Conservation (phyloP, 345 rosid genomes). For the Citrus unshiu region DNA sequence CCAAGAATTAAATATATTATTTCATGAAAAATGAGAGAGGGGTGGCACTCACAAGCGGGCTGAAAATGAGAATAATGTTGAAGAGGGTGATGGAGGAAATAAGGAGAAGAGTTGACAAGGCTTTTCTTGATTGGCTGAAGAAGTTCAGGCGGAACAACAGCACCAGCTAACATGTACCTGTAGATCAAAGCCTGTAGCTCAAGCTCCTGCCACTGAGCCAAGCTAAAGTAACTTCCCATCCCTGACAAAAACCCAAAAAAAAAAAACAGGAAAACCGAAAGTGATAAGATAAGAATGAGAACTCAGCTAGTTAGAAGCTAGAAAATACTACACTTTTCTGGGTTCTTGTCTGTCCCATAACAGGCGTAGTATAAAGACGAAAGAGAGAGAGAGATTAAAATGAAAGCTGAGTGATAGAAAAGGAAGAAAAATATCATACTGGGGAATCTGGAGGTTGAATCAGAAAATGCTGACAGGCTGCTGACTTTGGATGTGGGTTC, state of each 20-base stretch:
- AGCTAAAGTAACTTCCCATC: slow-evolving; percentile 78
- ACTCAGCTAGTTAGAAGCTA: background rate
- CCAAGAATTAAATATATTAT: no score
- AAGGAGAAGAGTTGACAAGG: slow-evolving; percentile 56
- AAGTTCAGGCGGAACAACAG: slow-evolving; percentile 82
- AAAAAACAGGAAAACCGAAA: background rate
- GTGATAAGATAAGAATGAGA: background rate
- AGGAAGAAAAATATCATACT: slow-evolving; percentile 33
- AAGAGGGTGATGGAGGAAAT: slow-evolving; percentile 57
- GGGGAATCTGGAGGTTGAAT: slow-evolving; percentile 47
- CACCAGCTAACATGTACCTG: slow-evolving; percentile 88
- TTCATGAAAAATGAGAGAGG: background rate
- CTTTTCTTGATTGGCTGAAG: slow-evolving; percentile 85
- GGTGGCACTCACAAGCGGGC: slow-evolving; percentile 61
- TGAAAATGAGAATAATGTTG: slow-evolving; percentile 57
- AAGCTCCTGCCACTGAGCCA: slow-evolving; percentile 88
- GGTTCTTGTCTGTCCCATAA: background rate
- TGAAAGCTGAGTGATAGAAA: background rate
- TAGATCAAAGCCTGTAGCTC: slow-evolving; percentile 95
- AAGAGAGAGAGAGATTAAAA: background rate
- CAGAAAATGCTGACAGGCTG: slow-evolving; percentile 50
- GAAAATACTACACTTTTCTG: background rate
- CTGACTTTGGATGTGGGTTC: slow-evolving; percentile 48
- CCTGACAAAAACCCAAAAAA: slow-evolving; percentile 29
- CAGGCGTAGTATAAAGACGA: no score